Evolutionary conservation across 2,329 filamentous ascomycete species (phyloP), one percentile per base, ranked within the genome.

Genomic region (Aspergillus sp.): DNA sequence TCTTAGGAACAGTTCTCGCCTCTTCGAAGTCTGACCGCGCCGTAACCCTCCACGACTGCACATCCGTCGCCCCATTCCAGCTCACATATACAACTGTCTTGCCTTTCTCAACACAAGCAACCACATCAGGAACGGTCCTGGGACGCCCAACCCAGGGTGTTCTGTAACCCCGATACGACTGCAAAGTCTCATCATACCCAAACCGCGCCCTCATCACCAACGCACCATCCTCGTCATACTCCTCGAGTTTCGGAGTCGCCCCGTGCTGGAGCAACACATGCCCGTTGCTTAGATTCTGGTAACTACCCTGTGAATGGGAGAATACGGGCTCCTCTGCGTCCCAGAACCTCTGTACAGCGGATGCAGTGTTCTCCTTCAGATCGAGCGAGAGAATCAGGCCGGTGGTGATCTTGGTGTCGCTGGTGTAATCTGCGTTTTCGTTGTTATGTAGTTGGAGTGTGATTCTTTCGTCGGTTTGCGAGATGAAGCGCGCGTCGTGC

Each of bases 51-150:
- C 66, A 66, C 17, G 59, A 49, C 37, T 59, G 24, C 15, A 67
- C 59, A 55, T 73, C 73, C 9, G 74, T 75, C 6, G 73, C 73
- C 13, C 73, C 73, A 53, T 73, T 72, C 73, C 74, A 76, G 56
- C 73, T 75, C 62, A 75, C 73, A 62, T 73, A 70, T 8, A 74
- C 65, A 48, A 63, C 61, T 5, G 58, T 62, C 54, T 40, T 58
- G 3, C 55, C 57, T 1, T 46, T 27, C 4, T 1, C 13, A 27
- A n/a, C 12, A 27, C 44, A 47, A 4, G 20, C 44, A 27, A 19
- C 12, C 5, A 47, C 44, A 30, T 47, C 44, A 9, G 44, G 44
- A 12, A 8, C 13, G 4, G 24, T 47, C 22, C 5, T 30, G 19
- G 44, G 44, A 7, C 44, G 13, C 2, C 44, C 44, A 22, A 47